Conservation (phyloP, 495 filamentous ascomycete genomes). For the Chlorociboria aeruginascens region DNA sequence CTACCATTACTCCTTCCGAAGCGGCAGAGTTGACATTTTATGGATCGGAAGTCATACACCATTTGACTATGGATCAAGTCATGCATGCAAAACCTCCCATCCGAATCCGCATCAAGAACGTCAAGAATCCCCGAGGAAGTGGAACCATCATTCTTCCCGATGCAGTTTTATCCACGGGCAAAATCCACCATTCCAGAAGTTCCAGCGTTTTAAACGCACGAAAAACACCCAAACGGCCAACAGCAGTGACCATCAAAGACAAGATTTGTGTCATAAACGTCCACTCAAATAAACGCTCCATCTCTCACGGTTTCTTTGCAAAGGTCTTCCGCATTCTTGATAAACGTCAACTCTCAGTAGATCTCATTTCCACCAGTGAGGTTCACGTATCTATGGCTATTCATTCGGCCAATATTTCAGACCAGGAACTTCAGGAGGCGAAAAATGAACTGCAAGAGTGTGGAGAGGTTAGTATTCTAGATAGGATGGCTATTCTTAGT, state of each 20-base stretch:
- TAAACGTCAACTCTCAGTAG: slow-evolving; percentile 67
- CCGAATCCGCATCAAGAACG: slow-evolving; percentile 95
- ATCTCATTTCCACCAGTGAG: slow-evolving; percentile 87
- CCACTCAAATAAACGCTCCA: slow-evolving; percentile 79
- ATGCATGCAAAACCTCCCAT: slow-evolving; percentile 75
- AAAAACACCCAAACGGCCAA: slow-evolving; percentile 57
- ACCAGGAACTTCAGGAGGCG: slow-evolving; percentile 51
- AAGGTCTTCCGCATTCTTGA: slow-evolving; percentile 82
- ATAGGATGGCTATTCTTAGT: slow-evolving; percentile 83
- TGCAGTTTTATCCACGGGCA: slow-evolving; percentile 30
- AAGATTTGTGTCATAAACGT: slow-evolving; percentile 89
- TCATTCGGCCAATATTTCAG: slow-evolving; percentile 60
- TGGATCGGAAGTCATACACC: slow-evolving; percentile 92
- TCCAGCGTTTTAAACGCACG: slow-evolving; percentile 29
- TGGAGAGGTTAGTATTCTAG: slow-evolving; percentile 74
- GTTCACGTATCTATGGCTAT: slow-evolving; percentile 94
- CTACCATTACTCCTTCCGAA: slow-evolving; percentile 73
- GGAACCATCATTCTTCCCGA: slow-evolving; percentile 76
- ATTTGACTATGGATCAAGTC: slow-evolving; percentile 97
- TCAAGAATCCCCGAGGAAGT: slow-evolving; percentile 79
- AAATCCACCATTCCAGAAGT: slow-evolving; percentile 16
- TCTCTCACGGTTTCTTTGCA: slow-evolving; percentile 85
- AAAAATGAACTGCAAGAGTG: slow-evolving; percentile 59
- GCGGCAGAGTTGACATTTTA: slow-evolving; percentile 89
- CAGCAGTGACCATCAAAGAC: slow-evolving; percentile 91